These are phyloP conservation scores for Melastoma malabathricum DNA, from an alignment of 345 rosid genomes.

Conservation along the genomic window DNA sequence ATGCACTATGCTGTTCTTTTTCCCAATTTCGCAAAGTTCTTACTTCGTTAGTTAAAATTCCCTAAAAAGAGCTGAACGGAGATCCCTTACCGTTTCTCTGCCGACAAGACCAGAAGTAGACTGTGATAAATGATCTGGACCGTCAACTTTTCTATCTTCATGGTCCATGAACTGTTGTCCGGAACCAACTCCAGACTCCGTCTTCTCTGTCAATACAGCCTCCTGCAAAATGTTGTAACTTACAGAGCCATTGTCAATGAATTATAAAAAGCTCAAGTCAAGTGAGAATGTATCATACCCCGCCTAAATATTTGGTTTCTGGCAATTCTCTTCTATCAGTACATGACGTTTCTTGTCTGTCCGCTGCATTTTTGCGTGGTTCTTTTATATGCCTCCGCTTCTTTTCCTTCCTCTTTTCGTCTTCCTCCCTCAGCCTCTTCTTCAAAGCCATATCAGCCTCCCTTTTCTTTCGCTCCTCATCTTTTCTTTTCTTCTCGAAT, in stretches of 20 bases:
- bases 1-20: too few species aligned
- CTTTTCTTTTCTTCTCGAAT: constrained; percentile 61
- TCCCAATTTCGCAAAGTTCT: too few species aligned
- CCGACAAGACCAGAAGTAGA: too few species aligned
- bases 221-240: constrained; percentile 18
- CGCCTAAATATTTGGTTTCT: constrained; percentile 25
- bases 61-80: too few species aligned
- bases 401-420: constrained; percentile 54
- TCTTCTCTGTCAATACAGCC: constrained; percentile 18
- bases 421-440: constrained; percentile 64
- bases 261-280: not conserved
- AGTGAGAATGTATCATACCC: constrained; percentile 19
- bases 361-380: constrained; percentile 40
- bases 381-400: constrained; percentile 60
- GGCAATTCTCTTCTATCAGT: constrained; percentile 33
- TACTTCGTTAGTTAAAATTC: too few species aligned
- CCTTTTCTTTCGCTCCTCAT: constrained; percentile 63
- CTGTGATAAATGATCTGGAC: too few species aligned
- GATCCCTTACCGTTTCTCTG: too few species aligned
- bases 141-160: too few species aligned
- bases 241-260: not conserved
- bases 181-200: constrained; percentile 6
- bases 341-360: constrained; percentile 23
- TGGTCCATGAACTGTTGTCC: too few species aligned
- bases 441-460: constrained; percentile 60